Evolutionary conservation across 441 rosid species (phyloP), one percentile per base, ranked within the genome.

Genomic region (Lepidium campestre): DNA sequence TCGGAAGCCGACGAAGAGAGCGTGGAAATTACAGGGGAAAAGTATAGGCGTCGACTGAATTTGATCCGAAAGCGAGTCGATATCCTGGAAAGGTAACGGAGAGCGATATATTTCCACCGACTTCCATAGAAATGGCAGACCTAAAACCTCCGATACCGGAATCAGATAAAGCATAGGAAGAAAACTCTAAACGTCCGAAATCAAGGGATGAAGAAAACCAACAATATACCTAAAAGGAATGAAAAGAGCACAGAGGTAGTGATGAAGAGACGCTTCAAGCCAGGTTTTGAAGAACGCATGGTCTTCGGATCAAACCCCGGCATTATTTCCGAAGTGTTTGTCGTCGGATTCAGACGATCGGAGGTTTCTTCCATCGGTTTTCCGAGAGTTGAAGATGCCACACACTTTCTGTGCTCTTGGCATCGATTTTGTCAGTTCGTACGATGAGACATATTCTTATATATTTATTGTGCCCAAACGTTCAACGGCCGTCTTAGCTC

Each of bases 91-190:
- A 4, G 97, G 95, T 18, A 94, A 83, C 57, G 92, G 83, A 7
- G 97, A 88, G 25, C 97, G 94, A 72, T 91, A 86, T 25, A 94
- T 94, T 69, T 91, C 98, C 3, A 90, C 93, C 22, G 99, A 87
- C 75, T 91, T 94, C 91, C 92, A 91, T 34, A 94, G 72, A 53
- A 91, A 79, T 0, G 94, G 93, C 4, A 89, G 71, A 54, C 96
- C 96, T 88, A 78, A 42, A 83, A 70, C 25, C 55, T 50, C 73
- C 29, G 3, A 62, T 53, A 22, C 22, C 4, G 4, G 18, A 54
- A 34, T 10, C n/a, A 17, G 1, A 0, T 54, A 3, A 53, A 60
- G 19, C 36, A 49, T 11, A 49, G 17, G 35, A 52, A 25, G 10
- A 3, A 13, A 54, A 53, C 47, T 2, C 14, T 10, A 63, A 31